Evolutionary conservation across 768 basidiomycete species (phyloP).

Genomic region (Clitopilus passeckerianus): DNA sequence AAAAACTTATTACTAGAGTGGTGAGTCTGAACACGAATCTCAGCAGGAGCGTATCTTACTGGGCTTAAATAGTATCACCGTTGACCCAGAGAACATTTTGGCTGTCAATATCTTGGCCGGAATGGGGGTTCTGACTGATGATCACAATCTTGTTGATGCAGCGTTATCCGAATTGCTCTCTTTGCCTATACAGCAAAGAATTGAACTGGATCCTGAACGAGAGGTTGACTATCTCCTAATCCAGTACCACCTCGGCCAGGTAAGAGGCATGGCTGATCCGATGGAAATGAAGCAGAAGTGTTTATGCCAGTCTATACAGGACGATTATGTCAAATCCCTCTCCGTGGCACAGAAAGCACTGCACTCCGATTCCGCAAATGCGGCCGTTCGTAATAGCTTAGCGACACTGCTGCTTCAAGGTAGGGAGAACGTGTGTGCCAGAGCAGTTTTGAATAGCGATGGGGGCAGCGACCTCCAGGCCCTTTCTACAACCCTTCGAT

Average conservation of each 20-base stretch:
- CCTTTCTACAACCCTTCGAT: conserved; percentile 24
- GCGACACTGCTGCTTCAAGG: conserved; percentile 51
- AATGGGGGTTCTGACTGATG: conserved; percentile 82
- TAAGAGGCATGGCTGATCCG: conserved; percentile 20
- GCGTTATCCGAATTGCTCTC: conserved; percentile 77
- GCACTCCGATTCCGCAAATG: conserved; percentile 47
- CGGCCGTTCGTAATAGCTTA: conserved; percentile 45
- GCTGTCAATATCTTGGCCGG: conserved; percentile 83
- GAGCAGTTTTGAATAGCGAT: conserved; percentile 36
- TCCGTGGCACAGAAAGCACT: conserved; percentile 54
- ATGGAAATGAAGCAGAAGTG: too few species aligned
- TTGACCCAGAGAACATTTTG: conserved; percentile 72
- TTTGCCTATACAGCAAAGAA: conserved; percentile 61
- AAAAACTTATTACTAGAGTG: conserved; percentile 79
- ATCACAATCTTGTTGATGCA: conserved; percentile 79
- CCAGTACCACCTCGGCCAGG: conserved; percentile 72
- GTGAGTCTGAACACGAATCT: conserved; percentile 34
- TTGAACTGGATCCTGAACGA: conserved; percentile 61
- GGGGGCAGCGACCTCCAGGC: neutral
- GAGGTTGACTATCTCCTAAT: conserved; percentile 70
- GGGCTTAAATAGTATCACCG: conserved; percentile 56
- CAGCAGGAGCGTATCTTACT: neutral
- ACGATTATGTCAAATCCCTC: conserved; percentile 42
- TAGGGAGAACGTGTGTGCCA: conserved; percentile 33
- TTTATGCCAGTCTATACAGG: conserved; percentile 26